Percentiles rank a stretch among this genome's conserved stretches.
Evolutionary conservation across 108 stramenopile species (phyloP).

Genomic region (Schizochytrium sp.): DNA sequence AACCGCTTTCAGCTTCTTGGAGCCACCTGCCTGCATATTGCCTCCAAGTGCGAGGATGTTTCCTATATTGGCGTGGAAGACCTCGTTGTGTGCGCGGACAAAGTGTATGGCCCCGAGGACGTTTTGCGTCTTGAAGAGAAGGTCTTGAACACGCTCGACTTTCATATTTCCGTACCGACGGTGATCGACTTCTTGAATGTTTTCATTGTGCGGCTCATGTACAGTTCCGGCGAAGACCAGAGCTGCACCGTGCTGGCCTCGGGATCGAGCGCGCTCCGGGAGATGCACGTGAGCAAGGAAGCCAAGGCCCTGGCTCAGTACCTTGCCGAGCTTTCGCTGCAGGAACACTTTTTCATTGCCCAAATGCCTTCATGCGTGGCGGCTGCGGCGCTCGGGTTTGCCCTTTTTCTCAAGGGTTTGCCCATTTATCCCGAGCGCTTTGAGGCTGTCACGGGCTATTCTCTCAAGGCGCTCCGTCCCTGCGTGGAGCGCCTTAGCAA

Average conservation of each 20-base stretch:
- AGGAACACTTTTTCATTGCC: not conserved
- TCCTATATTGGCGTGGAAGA: constrained; percentile 9
- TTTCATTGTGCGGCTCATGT: not conserved
- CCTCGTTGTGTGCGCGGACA: not conserved
- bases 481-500: not conserved
- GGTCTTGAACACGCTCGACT: constrained; percentile 1
- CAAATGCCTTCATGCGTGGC: not conserved
- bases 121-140: constrained; percentile 5
- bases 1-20: not conserved
- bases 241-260: not conserved
- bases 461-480: not conserved
- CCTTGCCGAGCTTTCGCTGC: constrained; percentile 1
- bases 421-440: not conserved
- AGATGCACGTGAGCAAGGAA: not conserved
- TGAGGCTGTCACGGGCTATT: not conserved
- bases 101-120: not conserved
- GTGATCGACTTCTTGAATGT: constrained; percentile 10
- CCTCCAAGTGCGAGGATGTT: constrained; percentile 7
- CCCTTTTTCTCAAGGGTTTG: not conserved
- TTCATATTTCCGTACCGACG: not conserved
- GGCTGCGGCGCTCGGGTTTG: not conserved
- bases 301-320: not conserved
- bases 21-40: not conserved
- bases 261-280: not conserved
- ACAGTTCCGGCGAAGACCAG: not conserved